Conservation (phyloP, 108 stramenopile genomes). For the Cyclotella atomus region DNA sequence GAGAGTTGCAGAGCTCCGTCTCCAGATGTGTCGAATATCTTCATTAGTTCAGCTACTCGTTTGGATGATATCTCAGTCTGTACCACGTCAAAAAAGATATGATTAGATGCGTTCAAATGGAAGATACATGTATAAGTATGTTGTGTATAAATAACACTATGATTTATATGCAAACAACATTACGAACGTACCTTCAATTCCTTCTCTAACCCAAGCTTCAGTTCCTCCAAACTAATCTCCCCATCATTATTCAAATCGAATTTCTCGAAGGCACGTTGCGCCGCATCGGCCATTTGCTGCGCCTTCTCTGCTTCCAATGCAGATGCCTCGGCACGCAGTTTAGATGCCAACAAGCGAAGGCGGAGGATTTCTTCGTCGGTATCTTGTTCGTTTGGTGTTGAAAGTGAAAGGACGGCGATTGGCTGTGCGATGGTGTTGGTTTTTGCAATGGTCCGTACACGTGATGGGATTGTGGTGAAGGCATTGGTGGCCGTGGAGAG, state of each 20-base stretch:
- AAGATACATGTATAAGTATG: background rate
- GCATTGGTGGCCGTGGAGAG: background rate
- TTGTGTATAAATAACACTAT: no score
- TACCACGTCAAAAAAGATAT: background rate
- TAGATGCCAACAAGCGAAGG: constrained; percentile 74
- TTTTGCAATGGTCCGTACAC: background rate
- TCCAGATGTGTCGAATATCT: constrained; percentile 72
- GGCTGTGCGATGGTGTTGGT: background rate
- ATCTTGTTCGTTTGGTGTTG: background rate
- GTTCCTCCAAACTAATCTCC: constrained; percentile 68
- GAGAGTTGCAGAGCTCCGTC: constrained; percentile 80
- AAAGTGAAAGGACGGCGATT: background rate
- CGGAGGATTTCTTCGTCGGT: constrained; percentile 79
- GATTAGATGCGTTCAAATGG: background rate
- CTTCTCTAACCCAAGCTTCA: constrained; percentile 81
- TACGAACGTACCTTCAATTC: constrained; percentile 55
- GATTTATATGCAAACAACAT: no score
- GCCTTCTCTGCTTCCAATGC: constrained; percentile 81
- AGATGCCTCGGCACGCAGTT: constrained; percentile 81
- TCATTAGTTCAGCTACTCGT: constrained; percentile 75
- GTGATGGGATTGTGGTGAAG: constrained; percentile 2
- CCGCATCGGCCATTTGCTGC: constrained; percentile 68
- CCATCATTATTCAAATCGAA: constrained; percentile 88
- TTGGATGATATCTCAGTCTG: constrained; percentile 69
- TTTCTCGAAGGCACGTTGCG: constrained; percentile 70